Conservation (phyloP, 208 protist genomes). For the Wallacemonas rigidus region DNA sequence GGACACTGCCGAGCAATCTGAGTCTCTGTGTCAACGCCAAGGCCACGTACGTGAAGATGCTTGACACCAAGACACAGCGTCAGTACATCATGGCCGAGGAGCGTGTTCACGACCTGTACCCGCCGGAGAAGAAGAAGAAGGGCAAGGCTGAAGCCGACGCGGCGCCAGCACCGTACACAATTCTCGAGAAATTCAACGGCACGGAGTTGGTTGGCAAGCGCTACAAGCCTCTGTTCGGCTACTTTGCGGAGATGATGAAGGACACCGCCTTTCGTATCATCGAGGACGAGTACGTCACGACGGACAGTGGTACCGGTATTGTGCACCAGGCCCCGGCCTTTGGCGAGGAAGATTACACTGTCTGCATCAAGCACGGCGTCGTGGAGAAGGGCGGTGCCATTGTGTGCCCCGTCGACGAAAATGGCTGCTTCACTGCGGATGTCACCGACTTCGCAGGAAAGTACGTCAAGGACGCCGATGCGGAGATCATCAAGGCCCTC, state of each 20-base stretch:
- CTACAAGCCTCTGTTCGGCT: constrained; percentile 98
- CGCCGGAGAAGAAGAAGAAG: constrained; percentile 53
- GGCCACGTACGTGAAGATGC: constrained; percentile 98
- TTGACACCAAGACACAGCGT: constrained; percentile 82
- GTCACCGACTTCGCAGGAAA: constrained; percentile 96
- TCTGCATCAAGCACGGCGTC: constrained; percentile 95
- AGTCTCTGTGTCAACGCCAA: constrained; percentile 98
- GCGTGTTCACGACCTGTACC: constrained; percentile 76
- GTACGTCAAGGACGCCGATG: constrained; percentile 98
- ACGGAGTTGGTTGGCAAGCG: constrained; percentile 84
- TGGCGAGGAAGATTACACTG: constrained; percentile 99
- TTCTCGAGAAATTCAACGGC: constrained; percentile 90
- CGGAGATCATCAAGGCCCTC: constrained; percentile 94
- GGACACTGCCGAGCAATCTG: constrained; percentile 99
- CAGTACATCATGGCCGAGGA: constrained; percentile 88
- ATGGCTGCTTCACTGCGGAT: constrained; percentile 95
- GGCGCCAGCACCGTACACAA: constrained; percentile 52
- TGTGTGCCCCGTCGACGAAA: constrained; percentile 98
- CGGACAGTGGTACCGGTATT: constrained; percentile 98
- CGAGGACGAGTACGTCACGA: constrained; percentile 97
- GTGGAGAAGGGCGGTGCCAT: constrained; percentile 81
- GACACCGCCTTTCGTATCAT: constrained; percentile 94
- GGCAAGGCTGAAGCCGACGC: constrained; percentile 20
- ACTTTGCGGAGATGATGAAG: constrained; percentile 87
- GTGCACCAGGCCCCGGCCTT: constrained; percentile 99